These are phyloP conservation scores for Glomus cerebriforme DNA, from an alignment of 192 early-diverging fungal species.

Conservation along the genomic window DNA sequence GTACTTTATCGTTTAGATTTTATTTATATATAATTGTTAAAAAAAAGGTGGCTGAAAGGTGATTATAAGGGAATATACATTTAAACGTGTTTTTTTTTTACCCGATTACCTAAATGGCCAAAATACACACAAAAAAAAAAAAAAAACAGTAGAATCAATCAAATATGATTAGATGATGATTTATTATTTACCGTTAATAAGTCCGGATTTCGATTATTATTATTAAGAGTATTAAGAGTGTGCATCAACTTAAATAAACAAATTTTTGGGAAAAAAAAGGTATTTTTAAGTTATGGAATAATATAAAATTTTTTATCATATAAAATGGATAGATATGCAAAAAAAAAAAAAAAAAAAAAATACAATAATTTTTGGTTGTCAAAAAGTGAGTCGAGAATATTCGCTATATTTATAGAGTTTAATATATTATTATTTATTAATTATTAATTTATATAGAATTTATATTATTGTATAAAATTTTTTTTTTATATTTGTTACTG, in stretches of 20 bases:
- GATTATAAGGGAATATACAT: neutral
- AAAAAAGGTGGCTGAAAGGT: neutral
- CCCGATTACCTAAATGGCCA: neutral
- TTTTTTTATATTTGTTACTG: too few species aligned
- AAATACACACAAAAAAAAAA: neutral
- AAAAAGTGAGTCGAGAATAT: too few species aligned
- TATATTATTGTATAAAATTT: too few species aligned
- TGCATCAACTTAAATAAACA: too few species aligned
- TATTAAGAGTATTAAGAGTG: neutral
- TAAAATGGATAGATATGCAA: too few species aligned
- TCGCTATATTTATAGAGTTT: too few species aligned
- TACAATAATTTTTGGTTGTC: too few species aligned
- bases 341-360: too few species aligned
- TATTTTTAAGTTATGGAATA: too few species aligned
- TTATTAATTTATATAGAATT: too few species aligned
- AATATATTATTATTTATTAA: too few species aligned
- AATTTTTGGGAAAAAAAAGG: neutral
- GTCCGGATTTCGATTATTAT: neutral
- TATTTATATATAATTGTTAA: neutral
- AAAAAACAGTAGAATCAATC: neutral
- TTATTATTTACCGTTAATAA: neutral
- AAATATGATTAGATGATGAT: neutral
- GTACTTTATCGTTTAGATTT: neutral
- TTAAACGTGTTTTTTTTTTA: slow-evolving; percentile 2
- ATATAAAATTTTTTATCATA: neutral